Conservation (phyloP, 2,329 filamentous ascomycete species). For the Curvularia lunata region DNA sequence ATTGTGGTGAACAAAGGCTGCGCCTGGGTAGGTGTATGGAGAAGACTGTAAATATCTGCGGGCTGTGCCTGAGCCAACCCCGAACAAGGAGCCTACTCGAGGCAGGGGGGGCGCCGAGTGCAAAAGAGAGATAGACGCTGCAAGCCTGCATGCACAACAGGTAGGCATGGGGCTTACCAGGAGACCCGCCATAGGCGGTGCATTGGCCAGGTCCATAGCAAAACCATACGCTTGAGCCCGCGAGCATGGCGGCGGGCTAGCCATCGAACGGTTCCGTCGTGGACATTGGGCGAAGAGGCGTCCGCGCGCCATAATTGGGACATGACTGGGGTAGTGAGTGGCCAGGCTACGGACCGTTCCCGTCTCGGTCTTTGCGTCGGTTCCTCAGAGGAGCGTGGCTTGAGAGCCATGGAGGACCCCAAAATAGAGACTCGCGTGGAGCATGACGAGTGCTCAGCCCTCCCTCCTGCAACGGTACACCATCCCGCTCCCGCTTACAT, state of each 20-base stretch:
- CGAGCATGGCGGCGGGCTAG: conserved; percentile 43
- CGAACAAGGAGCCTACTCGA: conserved; percentile 29
- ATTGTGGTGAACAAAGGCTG: conserved; percentile 39
- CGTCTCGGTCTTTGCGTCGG: conserved; percentile 40
- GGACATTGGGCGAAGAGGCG: conserved; percentile 36
- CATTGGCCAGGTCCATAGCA: conserved; percentile 32
- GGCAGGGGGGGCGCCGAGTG: conserved; percentile 21
- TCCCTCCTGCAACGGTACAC: conserved; percentile 39
- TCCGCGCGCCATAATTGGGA: conserved; percentile 43
- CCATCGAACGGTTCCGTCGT: conserved; percentile 47
- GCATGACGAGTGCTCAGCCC: conserved; percentile 38
- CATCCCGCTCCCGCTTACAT: conserved; percentile 37
- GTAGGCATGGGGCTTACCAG: conserved; percentile 29
- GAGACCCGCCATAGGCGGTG: conserved; percentile 37
- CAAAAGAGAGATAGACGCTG: conserved; percentile 37
- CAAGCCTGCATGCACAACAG: conserved; percentile 39
- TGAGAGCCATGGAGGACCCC: conserved; percentile 28
- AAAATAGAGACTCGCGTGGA: conserved; percentile 40
- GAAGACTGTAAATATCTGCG: conserved; percentile 47
- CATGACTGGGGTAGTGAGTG: conserved; percentile 26
- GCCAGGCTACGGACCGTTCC: conserved; percentile 49
- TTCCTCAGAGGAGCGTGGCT: conserved; percentile 44
- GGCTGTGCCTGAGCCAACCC: conserved; percentile 48
- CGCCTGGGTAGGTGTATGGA: conserved; percentile 39
- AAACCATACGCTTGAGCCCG: conserved; percentile 42